Conservation (phyloP, 345 rosid species). For the Lumnitzera littorea region DNA sequence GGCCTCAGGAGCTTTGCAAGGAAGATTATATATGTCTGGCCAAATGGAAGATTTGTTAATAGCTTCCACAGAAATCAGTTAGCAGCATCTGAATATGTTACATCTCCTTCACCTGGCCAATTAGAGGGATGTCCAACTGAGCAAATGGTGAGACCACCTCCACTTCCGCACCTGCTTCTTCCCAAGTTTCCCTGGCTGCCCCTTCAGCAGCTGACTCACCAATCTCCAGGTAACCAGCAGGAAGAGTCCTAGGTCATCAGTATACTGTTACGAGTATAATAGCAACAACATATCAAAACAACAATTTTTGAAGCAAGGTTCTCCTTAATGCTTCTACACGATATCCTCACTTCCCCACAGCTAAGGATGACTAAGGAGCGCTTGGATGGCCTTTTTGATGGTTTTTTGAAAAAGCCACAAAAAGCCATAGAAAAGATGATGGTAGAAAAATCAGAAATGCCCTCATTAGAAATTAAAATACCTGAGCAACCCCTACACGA, state of each 20-base stretch:
- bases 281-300: slow-evolving; percentile 12
- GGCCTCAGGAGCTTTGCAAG: slow-evolving; percentile 79
- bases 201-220: slow-evolving; percentile 97
- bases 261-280: no score
- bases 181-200: slow-evolving; percentile 93
- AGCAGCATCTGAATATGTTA: no score
- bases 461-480: no score
- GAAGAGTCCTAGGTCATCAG: slow-evolving; percentile 67
- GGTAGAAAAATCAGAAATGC: no score
- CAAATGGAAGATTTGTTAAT: slow-evolving; percentile 14
- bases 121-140: slow-evolving; percentile 88
- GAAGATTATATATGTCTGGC: slow-evolving; percentile 90
- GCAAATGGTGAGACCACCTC: slow-evolving; percentile 89
- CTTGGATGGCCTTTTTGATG: no score
- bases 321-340: no score
- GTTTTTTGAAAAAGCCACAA: no score
- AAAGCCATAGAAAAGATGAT: no score
- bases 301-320: neutral
- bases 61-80: slow-evolving; percentile 3
- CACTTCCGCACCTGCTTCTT: slow-evolving; percentile 89
- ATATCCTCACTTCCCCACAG: no score
- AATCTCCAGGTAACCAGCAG: slow-evolving; percentile 96
- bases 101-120: slow-evolving; percentile 61
- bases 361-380: no score
- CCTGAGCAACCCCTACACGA: neutral